Evolutionary conservation across 179 eudicot genomes (phyloP).

Genomic region (Beta macrorhiza): DNA sequence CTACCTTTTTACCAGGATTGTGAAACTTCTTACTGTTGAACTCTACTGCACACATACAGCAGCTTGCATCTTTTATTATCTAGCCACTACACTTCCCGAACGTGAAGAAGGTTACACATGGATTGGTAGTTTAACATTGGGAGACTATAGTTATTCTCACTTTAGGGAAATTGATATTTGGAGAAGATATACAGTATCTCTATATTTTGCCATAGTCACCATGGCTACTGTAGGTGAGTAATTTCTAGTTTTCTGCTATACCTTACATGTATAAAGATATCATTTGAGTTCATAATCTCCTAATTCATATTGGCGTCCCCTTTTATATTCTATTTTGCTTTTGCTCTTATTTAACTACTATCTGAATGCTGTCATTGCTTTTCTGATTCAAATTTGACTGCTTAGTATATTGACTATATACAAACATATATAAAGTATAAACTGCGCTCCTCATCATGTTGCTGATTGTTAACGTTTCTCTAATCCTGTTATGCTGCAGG

Average conservation of each 20-base stretch:
- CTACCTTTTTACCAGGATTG: slow-evolving; percentile 68
- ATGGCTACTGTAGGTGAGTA: slow-evolving; percentile 96
- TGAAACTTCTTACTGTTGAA: slow-evolving; percentile 77
- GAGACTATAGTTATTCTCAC: slow-evolving; percentile 70
- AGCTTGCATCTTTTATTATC: slow-evolving; percentile 84
- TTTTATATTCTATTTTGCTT: background rate
- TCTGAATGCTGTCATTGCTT: background rate
- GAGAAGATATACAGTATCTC: slow-evolving; percentile 72
- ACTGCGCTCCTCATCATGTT: background rate
- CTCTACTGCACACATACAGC: slow-evolving; percentile 97
- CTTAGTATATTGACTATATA: background rate
- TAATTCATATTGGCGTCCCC: background rate
- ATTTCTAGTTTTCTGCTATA: background rate
- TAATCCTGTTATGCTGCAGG: slow-evolving; percentile 43
- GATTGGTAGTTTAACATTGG: slow-evolving; percentile 86
- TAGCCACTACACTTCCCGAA: slow-evolving; percentile 79
- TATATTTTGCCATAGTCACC: slow-evolving; percentile 87
- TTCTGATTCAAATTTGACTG: no score
- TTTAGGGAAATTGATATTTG: slow-evolving; percentile 79
- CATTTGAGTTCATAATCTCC: background rate
- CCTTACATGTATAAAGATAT: background rate
- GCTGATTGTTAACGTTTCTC: background rate
- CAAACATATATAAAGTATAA: background rate
- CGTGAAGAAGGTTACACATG: slow-evolving; percentile 87
- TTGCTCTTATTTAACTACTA: no score